A percentile compares a stretch with the other conserved stretches of the same genome.
Evolutionary conservation across 768 basidiomycete species (phyloP).

Genomic region (Mycena amicta): DNA sequence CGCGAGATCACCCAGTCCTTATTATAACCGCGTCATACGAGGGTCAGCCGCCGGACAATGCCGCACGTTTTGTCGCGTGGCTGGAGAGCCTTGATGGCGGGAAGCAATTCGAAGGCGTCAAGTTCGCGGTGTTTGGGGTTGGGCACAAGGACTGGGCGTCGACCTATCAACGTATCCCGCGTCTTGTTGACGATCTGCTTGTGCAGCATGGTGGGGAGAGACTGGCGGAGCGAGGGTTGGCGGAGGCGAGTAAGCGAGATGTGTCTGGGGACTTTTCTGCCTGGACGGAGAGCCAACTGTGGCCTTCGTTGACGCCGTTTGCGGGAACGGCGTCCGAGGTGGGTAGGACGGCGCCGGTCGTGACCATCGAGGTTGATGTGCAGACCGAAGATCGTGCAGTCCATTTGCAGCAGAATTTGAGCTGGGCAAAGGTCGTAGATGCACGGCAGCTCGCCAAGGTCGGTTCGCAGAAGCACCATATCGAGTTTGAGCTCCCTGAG

Average conservation of each 20-base stretch:
- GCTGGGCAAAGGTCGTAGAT: neutral
- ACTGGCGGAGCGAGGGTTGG: conserved; percentile 38
- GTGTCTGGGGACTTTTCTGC: conserved; percentile 48
- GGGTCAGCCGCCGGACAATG: conserved; percentile 53
- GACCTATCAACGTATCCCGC: conserved; percentile 49
- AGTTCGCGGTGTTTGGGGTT: conserved; percentile 50
- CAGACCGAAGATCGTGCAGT: neutral
- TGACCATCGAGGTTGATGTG: neutral
- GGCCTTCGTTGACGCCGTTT: conserved; percentile 37
- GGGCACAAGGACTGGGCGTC: conserved; percentile 51
- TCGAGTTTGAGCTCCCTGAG: conserved; percentile 38
- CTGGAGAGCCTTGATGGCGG: conserved; percentile 32
- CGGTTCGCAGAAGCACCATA: neutral
- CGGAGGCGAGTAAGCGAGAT: conserved; percentile 42
- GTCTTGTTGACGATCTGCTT: conserved; percentile 34
- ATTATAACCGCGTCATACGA: conserved; percentile 53
- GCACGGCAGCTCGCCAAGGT: neutral
- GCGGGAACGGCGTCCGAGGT: neutral
- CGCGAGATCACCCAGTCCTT: conserved; percentile 45
- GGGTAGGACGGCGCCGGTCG: neutral
- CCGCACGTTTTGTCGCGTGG: conserved; percentile 46
- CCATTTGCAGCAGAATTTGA: neutral
- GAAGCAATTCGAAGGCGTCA: conserved; percentile 30
- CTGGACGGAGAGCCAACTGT: conserved; percentile 38
- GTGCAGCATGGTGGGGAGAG: conserved; percentile 38